Evolutionary conservation across 1,284 basidiomycete genomes (phyloP).

Genomic region (Moesziomyces globuligerus): DNA sequence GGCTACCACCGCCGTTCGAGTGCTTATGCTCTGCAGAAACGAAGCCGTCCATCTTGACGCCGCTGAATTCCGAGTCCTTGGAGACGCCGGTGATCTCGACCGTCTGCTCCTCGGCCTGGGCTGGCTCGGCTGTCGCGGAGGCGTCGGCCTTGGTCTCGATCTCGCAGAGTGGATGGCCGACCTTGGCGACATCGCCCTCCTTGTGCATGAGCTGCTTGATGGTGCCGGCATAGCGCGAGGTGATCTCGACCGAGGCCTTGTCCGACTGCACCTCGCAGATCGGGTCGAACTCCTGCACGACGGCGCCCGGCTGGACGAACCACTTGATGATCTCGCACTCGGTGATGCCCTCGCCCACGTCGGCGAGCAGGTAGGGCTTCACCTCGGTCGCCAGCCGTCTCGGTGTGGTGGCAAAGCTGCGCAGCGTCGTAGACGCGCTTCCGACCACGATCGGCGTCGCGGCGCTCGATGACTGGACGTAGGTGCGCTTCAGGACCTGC

Average conservation of each 20-base stretch:
- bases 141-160: constrained; percentile 80
- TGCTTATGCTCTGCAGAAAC: constrained; percentile 35
- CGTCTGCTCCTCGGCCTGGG: constrained; percentile 3
- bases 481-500: constrained; percentile 15
- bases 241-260: constrained; percentile 93
- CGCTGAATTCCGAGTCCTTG: constrained; percentile 13
- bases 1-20: constrained; percentile 9
- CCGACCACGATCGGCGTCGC: constrained; percentile 21
- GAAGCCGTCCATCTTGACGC: constrained; percentile 37
- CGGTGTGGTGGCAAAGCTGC: constrained; percentile 42
- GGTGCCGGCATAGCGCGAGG: constrained; percentile 83
- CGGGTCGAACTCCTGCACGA: constrained; percentile 81
- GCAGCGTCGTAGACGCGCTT: constrained; percentile 16
- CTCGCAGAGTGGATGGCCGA: constrained; percentile 82
- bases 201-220: constrained; percentile 79
- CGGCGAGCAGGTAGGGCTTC: constrained; percentile 82
- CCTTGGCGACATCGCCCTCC: constrained; percentile 86
- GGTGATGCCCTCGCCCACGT: constrained; percentile 86
- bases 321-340: constrained; percentile 67
- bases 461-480: constrained; percentile 18
- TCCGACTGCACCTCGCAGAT: constrained; percentile 94
- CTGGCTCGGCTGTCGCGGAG: constrained; percentile 15
- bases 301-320: constrained; percentile 73
- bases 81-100: constrained; percentile 13
- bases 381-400: constrained; percentile 21